These are phyloP conservation scores for Anisodus tanguticus DNA, from an alignment of 257 asterid species.

Conservation along the genomic window DNA sequence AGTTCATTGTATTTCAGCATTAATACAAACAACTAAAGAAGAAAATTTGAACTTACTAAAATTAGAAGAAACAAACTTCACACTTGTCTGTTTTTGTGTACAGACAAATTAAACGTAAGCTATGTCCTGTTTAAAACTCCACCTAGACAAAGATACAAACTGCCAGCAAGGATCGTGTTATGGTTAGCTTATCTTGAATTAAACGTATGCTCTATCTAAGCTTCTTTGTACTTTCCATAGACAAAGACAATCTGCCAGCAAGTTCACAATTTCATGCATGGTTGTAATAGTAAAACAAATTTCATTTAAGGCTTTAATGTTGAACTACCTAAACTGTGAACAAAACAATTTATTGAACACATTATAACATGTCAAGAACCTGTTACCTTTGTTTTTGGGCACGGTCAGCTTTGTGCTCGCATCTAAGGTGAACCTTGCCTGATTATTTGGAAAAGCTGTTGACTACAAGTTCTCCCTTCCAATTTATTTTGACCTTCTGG, in stretches of 20 bases:
- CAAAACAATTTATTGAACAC: not conserved
- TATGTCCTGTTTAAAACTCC: not conserved
- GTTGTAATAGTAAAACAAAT: no score
- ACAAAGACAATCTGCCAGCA: constrained; percentile 9
- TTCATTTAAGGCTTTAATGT: not conserved
- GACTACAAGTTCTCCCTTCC: not conserved
- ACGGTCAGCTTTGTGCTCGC: not conserved
- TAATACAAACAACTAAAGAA: constrained; percentile 13
- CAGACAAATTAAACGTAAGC: constrained; percentile 19
- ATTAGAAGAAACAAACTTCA: not conserved
- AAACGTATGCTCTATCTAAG: not conserved
- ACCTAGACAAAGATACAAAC: constrained; percentile 4
- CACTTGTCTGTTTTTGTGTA: not conserved
- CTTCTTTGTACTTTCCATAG: not conserved
- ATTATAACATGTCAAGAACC: not conserved
- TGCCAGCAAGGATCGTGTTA: constrained; percentile 15
- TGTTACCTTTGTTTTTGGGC: not conserved
- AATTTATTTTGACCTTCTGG: not conserved
- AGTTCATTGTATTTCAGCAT: not conserved
- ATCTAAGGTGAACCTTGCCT: not conserved
- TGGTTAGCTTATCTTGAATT: constrained; percentile 1
- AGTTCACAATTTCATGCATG: not conserved
- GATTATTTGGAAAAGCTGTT: not conserved
- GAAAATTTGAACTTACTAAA: constrained; percentile 2
- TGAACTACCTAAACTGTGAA: not conserved